Conservation (phyloP, 2,329 filamentous ascomycete genomes). For the Nannizzia gypsea region DNA sequence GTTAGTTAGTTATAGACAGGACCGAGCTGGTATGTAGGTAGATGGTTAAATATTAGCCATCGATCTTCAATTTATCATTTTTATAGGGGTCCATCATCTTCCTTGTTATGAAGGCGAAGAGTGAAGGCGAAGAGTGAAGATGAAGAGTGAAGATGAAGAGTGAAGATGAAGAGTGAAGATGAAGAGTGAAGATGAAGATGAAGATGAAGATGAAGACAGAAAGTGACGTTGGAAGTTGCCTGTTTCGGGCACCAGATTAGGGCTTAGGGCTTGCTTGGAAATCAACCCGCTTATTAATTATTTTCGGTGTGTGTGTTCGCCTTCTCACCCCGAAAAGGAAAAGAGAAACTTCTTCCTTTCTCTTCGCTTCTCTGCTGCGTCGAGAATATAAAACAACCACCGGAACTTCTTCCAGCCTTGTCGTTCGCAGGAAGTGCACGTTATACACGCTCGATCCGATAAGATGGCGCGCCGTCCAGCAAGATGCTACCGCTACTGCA, state of each 20-base stretch:
- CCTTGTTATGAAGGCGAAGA: too few relatives aligned
- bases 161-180: not conserved
- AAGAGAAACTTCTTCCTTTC: slow-evolving; percentile 4
- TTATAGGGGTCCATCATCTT: too few relatives aligned
- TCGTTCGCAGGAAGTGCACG: slow-evolving; percentile 39
- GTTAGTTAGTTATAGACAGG: too few relatives aligned
- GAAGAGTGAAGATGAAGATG: too few relatives aligned
- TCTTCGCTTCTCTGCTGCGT: not conserved
- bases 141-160: too few relatives aligned
- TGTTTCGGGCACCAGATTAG: slow-evolving; percentile 18
- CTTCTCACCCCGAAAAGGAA: slow-evolving; percentile 4
- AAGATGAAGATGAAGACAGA: not conserved
- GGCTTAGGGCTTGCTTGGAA: slow-evolving; percentile 36
- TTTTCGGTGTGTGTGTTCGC: slow-evolving; percentile 1
- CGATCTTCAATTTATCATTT: too few relatives aligned
- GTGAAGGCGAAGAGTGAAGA: too few relatives aligned
- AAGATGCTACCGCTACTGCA: slow-evolving; percentile 99
- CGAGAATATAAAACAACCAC: slow-evolving; percentile 26
- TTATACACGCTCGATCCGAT: slow-evolving; percentile 43
- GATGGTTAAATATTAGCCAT: too few relatives aligned
- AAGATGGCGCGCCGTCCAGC: slow-evolving; percentile 99
- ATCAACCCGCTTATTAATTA: slow-evolving; percentile 14
- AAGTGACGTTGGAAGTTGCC: not conserved
- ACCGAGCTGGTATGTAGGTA: too few relatives aligned
- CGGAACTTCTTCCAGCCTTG: slow-evolving; percentile 23